Evolutionary conservation across 805 yeast species (phyloP).

Genomic region (Saturnispora bothae): DNA sequence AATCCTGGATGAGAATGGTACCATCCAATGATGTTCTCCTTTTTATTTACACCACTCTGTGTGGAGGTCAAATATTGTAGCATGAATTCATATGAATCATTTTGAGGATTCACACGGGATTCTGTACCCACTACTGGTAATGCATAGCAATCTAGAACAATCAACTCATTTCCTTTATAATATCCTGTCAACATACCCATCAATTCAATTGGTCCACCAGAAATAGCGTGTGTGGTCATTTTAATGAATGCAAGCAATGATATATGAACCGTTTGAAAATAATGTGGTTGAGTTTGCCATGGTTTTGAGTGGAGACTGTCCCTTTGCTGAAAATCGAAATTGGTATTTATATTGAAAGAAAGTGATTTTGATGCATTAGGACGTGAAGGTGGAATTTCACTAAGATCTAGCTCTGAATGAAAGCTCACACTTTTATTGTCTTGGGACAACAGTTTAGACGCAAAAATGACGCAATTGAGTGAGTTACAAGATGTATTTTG

Average conservation of each 20-base stretch:
- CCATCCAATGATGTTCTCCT: constrained; percentile 89
- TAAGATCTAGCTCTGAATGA: too few relatives aligned
- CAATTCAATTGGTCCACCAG: constrained; percentile 81
- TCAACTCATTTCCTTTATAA: constrained; percentile 38
- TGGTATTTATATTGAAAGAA: too few relatives aligned
- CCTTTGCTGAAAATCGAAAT: not conserved
- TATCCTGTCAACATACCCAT: constrained; percentile 94
- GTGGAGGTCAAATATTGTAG: constrained; percentile 60
- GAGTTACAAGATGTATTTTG: too few relatives aligned
- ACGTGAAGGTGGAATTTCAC: too few relatives aligned
- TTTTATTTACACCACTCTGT: constrained; percentile 34
- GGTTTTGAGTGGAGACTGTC: constrained; percentile 27
- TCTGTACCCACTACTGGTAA: constrained; percentile 95
- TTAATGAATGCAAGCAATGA: constrained; percentile 65
- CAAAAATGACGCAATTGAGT: too few relatives aligned
- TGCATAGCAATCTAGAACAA: constrained; percentile 73
- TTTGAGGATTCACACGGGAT: constrained; percentile 87
- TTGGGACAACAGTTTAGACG: too few relatives aligned
- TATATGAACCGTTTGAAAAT: constrained; percentile 51
- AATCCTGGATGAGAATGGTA: constrained; percentile 95
- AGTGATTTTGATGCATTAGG: too few relatives aligned
- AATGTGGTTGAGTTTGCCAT: constrained; percentile 48
- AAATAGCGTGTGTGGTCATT: constrained; percentile 69
- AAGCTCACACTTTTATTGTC: too few relatives aligned
- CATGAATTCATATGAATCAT: constrained; percentile 93